Base-by-base conservation (phyloP, 257 asterid genomes). In the Fraxinus excelsior region DNA sequence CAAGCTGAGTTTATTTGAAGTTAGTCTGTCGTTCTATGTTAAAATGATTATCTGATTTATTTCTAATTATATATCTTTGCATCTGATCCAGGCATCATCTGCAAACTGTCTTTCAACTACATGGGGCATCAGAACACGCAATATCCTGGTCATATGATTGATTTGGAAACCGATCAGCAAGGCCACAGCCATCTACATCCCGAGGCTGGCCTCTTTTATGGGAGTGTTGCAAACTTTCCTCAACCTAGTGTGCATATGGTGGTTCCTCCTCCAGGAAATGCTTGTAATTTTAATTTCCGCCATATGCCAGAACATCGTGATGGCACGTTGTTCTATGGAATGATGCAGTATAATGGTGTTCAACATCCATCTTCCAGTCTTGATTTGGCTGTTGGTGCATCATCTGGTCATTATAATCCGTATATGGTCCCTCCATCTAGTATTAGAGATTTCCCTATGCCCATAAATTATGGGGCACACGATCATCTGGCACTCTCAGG, bases 121-220 rank as follows among this genome's bases (percentile, higher is more conserved):
- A 93, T 96, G 99, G 96, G 90, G 78, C 94, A 93, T 70, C 84
- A 92, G 76, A 89, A 85, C 71, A 87, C 85, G 72, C 90, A 83
- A 71, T 76, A 84, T 83, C 78, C 51, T 0, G 81, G 85, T 82
- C 87, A 86, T 65, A 85, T 86, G 83, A 79, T 77, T 72, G 89
- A 90, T 73, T 62, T 82, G 77, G 97, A 88, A 84, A 65, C 86
- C 7, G 90, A 91, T 77, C 94, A 84, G 69, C 92, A 72, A 79
- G 87, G 93, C 71, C 96, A 78, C 70, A 83, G 71, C 79, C 88
- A 86, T 84, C 80, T 80, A 21, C 88, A 73, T 71, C 80, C 96
- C 5, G 94, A 90, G 71, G 93, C 94, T 23, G 82, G 87, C 85
- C 71, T 90, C 75, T 84, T 87, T 77, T 86, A 91, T 46, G 83